Conservation (phyloP, 2,329 filamentous ascomycete species). For the Didymella arachidicola region DNA sequence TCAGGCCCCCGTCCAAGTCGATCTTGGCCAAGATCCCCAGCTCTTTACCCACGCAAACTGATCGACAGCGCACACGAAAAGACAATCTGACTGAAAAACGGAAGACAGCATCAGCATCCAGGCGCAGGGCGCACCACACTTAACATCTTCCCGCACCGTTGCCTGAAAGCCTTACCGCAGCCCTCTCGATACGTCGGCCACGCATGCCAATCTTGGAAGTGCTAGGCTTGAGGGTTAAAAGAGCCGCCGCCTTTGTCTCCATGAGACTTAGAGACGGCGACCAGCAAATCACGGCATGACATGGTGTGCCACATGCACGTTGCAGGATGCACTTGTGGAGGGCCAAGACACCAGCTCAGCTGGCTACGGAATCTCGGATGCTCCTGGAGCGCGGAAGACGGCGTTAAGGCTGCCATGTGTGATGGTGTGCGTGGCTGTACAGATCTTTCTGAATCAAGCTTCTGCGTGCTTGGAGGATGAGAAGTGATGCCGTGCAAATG, state of each 20-base stretch:
- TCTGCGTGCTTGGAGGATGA: background rate
- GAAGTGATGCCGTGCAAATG: background rate
- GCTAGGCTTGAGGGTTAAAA: conserved; percentile 7
- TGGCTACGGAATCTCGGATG: conserved; percentile 10
- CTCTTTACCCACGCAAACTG: conserved; percentile 4
- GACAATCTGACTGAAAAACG: background rate
- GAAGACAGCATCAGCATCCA: background rate
- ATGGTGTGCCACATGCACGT: conserved; percentile 7
- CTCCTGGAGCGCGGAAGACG: background rate
- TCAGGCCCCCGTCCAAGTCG: conserved; percentile 6
- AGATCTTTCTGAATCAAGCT: background rate
- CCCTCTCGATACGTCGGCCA: conserved; percentile 23
- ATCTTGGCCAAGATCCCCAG: background rate
- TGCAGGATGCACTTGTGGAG: conserved; percentile 10
- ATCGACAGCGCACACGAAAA: background rate
- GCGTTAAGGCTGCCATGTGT: conserved; percentile 1
- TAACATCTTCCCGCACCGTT: conserved; percentile 15
- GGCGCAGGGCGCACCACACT: conserved; percentile 16
- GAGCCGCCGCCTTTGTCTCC: conserved; percentile 5
- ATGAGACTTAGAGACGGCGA: conserved; percentile 7
- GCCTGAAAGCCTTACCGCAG: conserved; percentile 15
- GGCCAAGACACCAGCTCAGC: conserved; percentile 21
- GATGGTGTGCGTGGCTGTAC: conserved; percentile 3
- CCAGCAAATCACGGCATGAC: conserved; percentile 4
- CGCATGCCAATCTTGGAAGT: conserved; percentile 14